Percentiles rank a stretch among this genome's conserved stretches.
Evolutionary conservation across 805 yeast genomes (phyloP).

Genomic region (Babjeviella inositovora): DNA sequence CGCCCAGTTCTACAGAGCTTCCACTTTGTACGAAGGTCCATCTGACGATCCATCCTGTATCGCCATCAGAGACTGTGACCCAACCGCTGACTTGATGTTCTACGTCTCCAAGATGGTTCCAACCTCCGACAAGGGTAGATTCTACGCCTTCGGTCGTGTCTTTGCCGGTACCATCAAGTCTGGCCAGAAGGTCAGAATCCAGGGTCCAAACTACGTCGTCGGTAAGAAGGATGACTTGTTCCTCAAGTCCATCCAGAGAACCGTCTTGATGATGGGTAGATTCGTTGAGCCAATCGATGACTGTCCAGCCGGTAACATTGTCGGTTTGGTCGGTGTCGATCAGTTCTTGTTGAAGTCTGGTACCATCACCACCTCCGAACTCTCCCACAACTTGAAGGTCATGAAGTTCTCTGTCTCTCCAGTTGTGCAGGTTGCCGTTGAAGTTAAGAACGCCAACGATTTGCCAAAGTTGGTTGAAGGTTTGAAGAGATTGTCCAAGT

Average conservation of each 20-base stretch:
- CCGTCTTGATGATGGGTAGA: conserved; percentile 99
- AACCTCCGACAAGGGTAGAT: conserved; percentile 99
- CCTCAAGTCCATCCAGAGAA: conserved; percentile 96
- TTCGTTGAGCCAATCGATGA: conserved; percentile 95
- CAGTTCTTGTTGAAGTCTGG: conserved; percentile 99
- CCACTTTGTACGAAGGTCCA: conserved; percentile 98
- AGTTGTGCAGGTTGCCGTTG: conserved; percentile 99
- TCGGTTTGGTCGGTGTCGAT: conserved; percentile 99
- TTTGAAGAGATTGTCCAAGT: conserved; percentile 98
- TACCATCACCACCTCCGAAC: conserved; percentile 93
- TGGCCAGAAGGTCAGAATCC: conserved; percentile 98
- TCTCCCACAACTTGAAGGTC: conserved; percentile 98
- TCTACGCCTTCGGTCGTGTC: conserved; percentile 99
- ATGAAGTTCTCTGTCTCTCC: conserved; percentile 99
- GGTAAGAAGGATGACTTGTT: conserved; percentile 97
- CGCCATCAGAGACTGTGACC: conserved; percentile 97
- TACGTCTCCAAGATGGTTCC: conserved; percentile 99
- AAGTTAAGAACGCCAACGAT: conserved; percentile 98
- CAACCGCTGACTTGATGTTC: conserved; percentile 94
- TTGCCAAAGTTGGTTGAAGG: conserved; percentile 99
- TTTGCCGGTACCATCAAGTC: conserved; percentile 98
- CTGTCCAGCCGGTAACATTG: conserved; percentile 99
- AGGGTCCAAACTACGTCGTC: conserved; percentile 99
- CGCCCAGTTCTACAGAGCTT: conserved; percentile 99
- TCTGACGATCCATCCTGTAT: conserved; percentile 76